Evolutionary conservation across 306 rosid genomes (phyloP).

Genomic region (Vicia villosa): DNA sequence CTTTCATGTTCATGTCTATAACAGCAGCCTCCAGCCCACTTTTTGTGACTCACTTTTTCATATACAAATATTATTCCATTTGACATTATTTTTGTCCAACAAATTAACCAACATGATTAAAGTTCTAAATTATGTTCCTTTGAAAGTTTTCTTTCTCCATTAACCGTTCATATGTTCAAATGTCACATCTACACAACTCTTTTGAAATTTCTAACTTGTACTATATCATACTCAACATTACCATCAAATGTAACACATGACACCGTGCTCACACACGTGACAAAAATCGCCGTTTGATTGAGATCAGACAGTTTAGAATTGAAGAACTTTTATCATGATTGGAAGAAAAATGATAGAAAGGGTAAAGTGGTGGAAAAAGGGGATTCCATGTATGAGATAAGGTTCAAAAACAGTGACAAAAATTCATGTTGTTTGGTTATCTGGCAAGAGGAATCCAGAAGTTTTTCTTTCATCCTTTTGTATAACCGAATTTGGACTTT

Average conservation of each 20-base stretch:
- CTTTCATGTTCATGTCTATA: constrained; percentile 18
- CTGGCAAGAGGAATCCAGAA: constrained; percentile 10
- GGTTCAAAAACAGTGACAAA: constrained; percentile 39
- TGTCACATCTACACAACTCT: constrained; percentile 13
- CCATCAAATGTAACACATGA: background rate
- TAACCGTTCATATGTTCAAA: constrained; percentile 21
- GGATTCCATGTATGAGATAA: constrained; percentile 22
- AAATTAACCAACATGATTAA: constrained; percentile 5
- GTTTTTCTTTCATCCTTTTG: constrained; percentile 29
- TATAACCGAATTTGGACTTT: constrained; percentile 54
- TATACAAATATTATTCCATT: constrained; percentile 13
- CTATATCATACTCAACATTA: constrained; percentile 24
- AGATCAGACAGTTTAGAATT: background rate
- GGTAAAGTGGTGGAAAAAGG: constrained; percentile 16
- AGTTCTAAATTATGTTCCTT: constrained; percentile 25
- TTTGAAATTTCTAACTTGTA: background rate
- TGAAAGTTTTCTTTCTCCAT: constrained; percentile 11
- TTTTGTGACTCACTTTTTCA: constrained; percentile 28
- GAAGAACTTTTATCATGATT: background rate
- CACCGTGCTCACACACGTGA: background rate
- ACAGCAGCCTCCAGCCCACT: constrained; percentile 38
- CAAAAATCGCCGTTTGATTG: background rate
- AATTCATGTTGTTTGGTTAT: constrained; percentile 31
- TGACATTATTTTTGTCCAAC: constrained; percentile 19
- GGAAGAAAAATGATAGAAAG: constrained; percentile 22